These are phyloP conservation scores for Exophiala aquamarina DNA, from an alignment of 2,329 filamentous ascomycete species.

Conservation along the genomic window DNA sequence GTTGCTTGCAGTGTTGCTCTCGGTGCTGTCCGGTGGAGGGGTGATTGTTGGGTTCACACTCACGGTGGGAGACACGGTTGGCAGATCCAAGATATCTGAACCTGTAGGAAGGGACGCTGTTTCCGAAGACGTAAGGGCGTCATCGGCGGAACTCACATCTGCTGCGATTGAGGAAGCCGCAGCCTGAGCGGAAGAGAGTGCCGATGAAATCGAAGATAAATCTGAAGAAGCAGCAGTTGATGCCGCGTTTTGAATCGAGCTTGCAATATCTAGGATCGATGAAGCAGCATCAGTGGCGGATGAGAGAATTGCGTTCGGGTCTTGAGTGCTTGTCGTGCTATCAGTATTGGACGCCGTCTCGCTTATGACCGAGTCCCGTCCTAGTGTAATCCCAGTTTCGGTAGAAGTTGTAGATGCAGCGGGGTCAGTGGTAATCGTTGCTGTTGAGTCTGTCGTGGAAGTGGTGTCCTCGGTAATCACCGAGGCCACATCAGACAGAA, in stretches of 20 bases:
- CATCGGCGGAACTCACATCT: constrained; percentile 18
- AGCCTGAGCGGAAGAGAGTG: constrained; percentile 19
- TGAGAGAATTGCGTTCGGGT: constrained; percentile 12
- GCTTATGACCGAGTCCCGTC: constrained; percentile 14
- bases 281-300: constrained; percentile 20
- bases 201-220: constrained; percentile 19
- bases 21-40: constrained; percentile 1
- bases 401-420: constrained; percentile 4
- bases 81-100: constrained; percentile 5
- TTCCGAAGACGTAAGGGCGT: constrained; percentile 13
- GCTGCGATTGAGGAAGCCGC: constrained; percentile 19
- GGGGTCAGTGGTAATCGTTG: constrained; percentile 11
- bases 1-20: not conserved
- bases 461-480: constrained; percentile 11
- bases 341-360: constrained; percentile 16
- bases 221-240: constrained; percentile 17
- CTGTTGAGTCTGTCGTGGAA: constrained; percentile 7
- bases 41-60: not conserved
- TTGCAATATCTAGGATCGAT: constrained; percentile 21
- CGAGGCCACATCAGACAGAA: constrained; percentile 18
- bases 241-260: constrained; percentile 19
- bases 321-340: constrained; percentile 21
- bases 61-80: not conserved
- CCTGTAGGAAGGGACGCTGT: constrained; percentile 6
- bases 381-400: constrained; percentile 17